Evolutionary conservation across 2,329 filamentous ascomycete genomes (phyloP).

Genomic region (Aspergillus pseudonomiae): DNA sequence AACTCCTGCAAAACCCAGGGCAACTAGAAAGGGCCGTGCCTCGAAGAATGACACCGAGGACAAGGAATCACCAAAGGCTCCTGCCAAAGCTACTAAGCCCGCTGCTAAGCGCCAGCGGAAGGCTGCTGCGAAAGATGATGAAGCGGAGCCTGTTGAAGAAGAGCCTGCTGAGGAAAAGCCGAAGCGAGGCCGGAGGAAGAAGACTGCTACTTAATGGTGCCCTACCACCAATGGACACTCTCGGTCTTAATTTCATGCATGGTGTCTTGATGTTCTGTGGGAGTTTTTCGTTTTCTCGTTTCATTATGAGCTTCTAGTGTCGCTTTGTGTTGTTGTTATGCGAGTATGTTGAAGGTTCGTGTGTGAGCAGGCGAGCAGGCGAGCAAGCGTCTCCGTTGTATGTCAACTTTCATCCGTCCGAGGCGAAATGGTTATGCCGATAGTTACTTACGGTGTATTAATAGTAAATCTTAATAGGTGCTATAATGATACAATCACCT

Average conservation of each 20-base stretch:
- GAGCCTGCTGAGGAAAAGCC: conserved; percentile 22
- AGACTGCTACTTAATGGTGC: conserved; percentile 10
- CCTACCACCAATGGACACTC: not conserved
- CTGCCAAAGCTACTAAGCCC: conserved; percentile 15
- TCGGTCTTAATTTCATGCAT: not conserved
- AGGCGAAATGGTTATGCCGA: not conserved
- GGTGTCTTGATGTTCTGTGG: not conserved
- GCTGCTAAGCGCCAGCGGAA: conserved; percentile 21
- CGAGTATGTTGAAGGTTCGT: not conserved
- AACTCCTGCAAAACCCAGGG: conserved; percentile 20
- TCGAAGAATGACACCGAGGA: conserved; percentile 17
- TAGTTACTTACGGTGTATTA: not conserved
- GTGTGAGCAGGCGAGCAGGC: not conserved
- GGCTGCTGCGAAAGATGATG: conserved; percentile 15
- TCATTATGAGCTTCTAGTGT: not conserved
- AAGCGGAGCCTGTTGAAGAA: conserved; percentile 20
- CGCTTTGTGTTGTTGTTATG: not conserved
- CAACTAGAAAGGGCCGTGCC: conserved; percentile 25
- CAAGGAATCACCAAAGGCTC: conserved; percentile 9
- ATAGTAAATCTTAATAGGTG: not conserved
- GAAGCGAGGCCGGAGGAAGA: conserved; percentile 30
- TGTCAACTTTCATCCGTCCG: not conserved
- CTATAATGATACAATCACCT: not conserved
- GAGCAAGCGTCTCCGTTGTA: conserved; percentile 1
- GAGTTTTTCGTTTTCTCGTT: not conserved